Evolutionary conservation across 2,329 filamentous ascomycete species (phyloP), one percentile per base, ranked within the genome.

Genomic region (Amauroascus verrucosus): DNA sequence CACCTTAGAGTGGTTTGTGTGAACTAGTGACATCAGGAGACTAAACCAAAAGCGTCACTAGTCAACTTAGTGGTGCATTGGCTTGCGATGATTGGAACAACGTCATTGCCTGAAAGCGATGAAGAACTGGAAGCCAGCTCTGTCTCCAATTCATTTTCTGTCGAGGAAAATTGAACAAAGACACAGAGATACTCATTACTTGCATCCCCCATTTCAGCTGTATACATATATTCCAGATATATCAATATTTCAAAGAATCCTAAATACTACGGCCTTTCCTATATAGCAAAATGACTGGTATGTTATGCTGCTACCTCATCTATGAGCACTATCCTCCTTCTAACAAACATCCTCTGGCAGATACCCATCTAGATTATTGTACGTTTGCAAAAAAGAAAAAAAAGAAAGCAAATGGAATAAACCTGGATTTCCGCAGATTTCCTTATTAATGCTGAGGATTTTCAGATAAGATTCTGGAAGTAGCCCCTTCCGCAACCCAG

Each of bases 381-480:
- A 71, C 62, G 76, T 61, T 55, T 53, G 18, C 8, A 14, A 30
- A 30, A 26, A 20, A n/a, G n/a, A n/a, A n/a, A n/a, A n/a, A n/a
- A n/a, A n/a, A n/a, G n/a, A n/a, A n/a, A n/a, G n/a, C n/a, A n/a
- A n/a, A n/a, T n/a, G n/a, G n/a, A n/a, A 28, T 24, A 2, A 5
- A 18, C 16, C 35, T 28, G 3, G 6, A 13, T 22, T 9, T 16
- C 20, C 3, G 2, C 46, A 18, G 18, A 28, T 33, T 5, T 28
- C 3, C 33, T 16, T 11, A 35, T 28, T 51, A 11, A 51, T 14
- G 22, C 8, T 16, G 28, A 22, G 26, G 4, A 6, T 32, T 14
- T 33, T n/a, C 32, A 90, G 86, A 91, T 72, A 81, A 79, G 48
- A 79, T 86, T 59, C 82, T 95, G 48, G 85, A 85, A 58, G 70